phyloP scores from a whole-genome alignment of 1,139 yeast genomes.

The Taphrina sp. region DNA sequence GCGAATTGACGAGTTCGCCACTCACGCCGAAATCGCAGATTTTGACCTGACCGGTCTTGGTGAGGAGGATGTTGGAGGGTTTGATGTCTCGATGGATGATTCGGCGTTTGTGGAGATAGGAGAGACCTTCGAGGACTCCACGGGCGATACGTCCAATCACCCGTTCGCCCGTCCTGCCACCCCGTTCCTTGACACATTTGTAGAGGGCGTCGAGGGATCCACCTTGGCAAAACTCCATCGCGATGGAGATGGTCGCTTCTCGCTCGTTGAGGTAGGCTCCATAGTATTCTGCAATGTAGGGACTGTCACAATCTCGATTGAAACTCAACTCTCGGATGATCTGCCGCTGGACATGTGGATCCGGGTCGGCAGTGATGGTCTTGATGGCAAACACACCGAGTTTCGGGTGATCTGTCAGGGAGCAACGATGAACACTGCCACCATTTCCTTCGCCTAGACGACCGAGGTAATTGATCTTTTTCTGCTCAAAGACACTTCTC shows the following conservation, averaged over 20 bases:
- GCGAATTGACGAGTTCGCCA: slow-evolving; percentile 90
- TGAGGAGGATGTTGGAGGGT: slow-evolving; percentile 87
- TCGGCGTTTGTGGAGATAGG: slow-evolving; percentile 71
- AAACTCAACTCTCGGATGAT: slow-evolving; percentile 83
- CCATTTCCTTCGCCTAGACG: slow-evolving; percentile 92
- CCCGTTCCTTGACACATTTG: slow-evolving; percentile 44
- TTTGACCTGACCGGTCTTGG: slow-evolving; percentile 78
- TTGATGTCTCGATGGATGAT: slow-evolving; percentile 96
- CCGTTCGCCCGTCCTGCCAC: slow-evolving; percentile 60
- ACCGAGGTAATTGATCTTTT: slow-evolving; percentile 61
- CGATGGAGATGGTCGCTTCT: slow-evolving; percentile 79
- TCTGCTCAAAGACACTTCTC: slow-evolving; percentile 60
- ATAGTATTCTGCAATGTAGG: slow-evolving; percentile 80
- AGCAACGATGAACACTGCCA: slow-evolving; percentile 82
- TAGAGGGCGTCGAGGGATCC: slow-evolving; percentile 85
- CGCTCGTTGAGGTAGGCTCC: slow-evolving; percentile 70
- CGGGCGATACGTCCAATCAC: slow-evolving; percentile 72
- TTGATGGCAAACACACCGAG: slow-evolving; percentile 69
- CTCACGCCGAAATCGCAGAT: slow-evolving; percentile 96
- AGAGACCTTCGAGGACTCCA: slow-evolving; percentile 78
- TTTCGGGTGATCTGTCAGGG: slow-evolving; percentile 47
- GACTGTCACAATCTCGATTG: slow-evolving; percentile 79
- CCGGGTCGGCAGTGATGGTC: slow-evolving; percentile 29
- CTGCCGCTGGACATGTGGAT: slow-evolving; percentile 72
- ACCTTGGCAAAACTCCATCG: slow-evolving; percentile 98